Evolutionary conservation across 345 rosid genomes (phyloP).

Genomic region (Psidium guajava): DNA sequence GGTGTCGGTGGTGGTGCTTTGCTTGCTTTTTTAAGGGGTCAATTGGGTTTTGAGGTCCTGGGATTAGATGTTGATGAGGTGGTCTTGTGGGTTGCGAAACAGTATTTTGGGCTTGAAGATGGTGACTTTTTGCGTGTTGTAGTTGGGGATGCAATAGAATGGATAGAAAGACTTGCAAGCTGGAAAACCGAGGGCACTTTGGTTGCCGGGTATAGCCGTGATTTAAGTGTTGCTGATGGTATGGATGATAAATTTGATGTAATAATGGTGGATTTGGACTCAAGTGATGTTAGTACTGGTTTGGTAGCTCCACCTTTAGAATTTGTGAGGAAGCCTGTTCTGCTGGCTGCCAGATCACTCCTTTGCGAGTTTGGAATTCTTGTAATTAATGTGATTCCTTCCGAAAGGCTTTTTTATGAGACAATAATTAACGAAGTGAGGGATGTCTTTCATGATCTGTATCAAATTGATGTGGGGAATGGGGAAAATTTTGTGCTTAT

Average conservation of each 20-base stretch:
- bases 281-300: slow-evolving; percentile 36
- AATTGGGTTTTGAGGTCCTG: slow-evolving; percentile 46
- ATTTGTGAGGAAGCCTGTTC: slow-evolving; percentile 30
- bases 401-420: slow-evolving; percentile 25
- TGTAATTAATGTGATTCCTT: slow-evolving; percentile 59
- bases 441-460: slow-evolving; percentile 40
- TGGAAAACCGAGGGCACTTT: not conserved
- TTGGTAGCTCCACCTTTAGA: slow-evolving; percentile 62
- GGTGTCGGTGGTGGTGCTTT: slow-evolving; percentile 89
- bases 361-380: slow-evolving; percentile 48
- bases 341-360: slow-evolving; percentile 39
- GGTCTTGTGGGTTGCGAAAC: slow-evolving; percentile 47
- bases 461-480: slow-evolving; percentile 71
- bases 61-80: slow-evolving; percentile 62
- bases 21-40: slow-evolving; percentile 46
- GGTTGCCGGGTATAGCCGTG: not conserved
- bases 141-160: slow-evolving; percentile 45
- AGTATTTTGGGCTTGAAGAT: slow-evolving; percentile 59
- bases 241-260: slow-evolving; percentile 37
- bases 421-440: slow-evolving; percentile 17
- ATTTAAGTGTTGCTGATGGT: not conserved
- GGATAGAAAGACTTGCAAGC: slow-evolving; percentile 28
- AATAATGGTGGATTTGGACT: slow-evolving; percentile 79
- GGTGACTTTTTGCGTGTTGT: slow-evolving; percentile 16
- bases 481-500: slow-evolving; percentile 56